Conservation (phyloP, 2,329 filamentous ascomycete genomes). For the Corinectria fuckeliana region DNA sequence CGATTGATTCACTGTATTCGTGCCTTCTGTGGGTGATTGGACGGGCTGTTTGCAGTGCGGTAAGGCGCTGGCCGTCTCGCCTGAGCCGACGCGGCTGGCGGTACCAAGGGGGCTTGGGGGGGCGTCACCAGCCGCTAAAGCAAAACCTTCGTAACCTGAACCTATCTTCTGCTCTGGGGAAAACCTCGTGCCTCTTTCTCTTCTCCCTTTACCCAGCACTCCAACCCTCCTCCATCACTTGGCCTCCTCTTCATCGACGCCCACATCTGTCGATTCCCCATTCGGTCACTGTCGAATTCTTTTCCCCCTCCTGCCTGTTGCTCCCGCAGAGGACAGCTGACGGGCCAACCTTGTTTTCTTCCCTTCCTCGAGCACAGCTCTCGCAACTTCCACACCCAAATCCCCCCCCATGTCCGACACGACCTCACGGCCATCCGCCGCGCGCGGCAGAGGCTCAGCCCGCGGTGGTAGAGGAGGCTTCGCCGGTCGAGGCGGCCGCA, state of each 20-base stretch:
- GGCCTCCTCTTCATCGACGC: slow-evolving; percentile 40
- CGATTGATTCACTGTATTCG: slow-evolving; percentile 6
- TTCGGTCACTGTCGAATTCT: slow-evolving; percentile 40
- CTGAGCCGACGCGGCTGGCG: slow-evolving; percentile 24
- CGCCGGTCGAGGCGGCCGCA: slow-evolving; percentile 73
- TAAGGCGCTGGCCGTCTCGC: slow-evolving; percentile 28
- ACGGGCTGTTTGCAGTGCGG: slow-evolving; percentile 36
- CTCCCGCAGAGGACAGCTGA: slow-evolving; percentile 49
- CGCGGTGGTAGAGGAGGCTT: slow-evolving; percentile 84
- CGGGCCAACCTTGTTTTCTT: slow-evolving; percentile 41
- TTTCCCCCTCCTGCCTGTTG: slow-evolving; percentile 42
- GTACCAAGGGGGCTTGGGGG: slow-evolving; percentile 20
- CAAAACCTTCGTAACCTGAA: slow-evolving; percentile 48
- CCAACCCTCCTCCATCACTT: slow-evolving; percentile 36
- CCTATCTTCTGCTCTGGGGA: slow-evolving; percentile 46
- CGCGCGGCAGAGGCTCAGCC: slow-evolving; percentile 88
- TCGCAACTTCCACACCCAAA: slow-evolving; percentile 44
- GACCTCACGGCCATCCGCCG: slow-evolving; percentile 80
- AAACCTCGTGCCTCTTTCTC: slow-evolving; percentile 44
- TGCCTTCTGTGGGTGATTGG: slow-evolving; percentile 27
- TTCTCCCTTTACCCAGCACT: slow-evolving; percentile 40
- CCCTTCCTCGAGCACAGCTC: slow-evolving; percentile 43
- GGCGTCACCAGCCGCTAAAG: slow-evolving; percentile 43
- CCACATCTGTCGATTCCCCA: slow-evolving; percentile 40
- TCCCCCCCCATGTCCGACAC: slow-evolving; percentile 87